Base-by-base conservation (phyloP, 139 green algal genomes). In the Coelastrella sp. region DNA sequence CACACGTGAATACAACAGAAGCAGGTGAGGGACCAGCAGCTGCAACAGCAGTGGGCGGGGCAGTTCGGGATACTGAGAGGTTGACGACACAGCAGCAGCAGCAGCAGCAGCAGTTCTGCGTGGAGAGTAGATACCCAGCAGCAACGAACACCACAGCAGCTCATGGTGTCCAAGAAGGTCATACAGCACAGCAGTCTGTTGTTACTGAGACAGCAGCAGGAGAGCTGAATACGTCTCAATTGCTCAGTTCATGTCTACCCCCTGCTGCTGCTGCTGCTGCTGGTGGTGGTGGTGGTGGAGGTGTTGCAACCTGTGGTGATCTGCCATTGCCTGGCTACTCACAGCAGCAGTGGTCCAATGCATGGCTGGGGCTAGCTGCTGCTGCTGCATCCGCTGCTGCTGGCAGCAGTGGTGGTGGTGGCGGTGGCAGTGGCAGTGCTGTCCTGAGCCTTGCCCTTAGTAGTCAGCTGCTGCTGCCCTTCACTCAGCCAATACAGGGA, bases 331-430 rank as follows among this genome's bases (percentile, higher is more conserved):
- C 19, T 38, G 38, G 27, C 23, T 38, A 38, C 5, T 77, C 32
- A 77, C 68, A 79, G 32, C 43, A 63, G 41, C 45, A 35, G 5
- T 76, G 21, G n/a, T n/a, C n/a, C n/a, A n/a, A n/a, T n/a, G n/a
- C n/a, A n/a, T n/a, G n/a, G n/a, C n/a, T n/a, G n/a, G n/a, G n/a
- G n/a, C n/a, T n/a, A 41, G n/a, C 62, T 40, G 62, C 62, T 69
- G 62, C 8, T 69, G 62, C 17, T n/a, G 19, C 17, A 23, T 15
- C 57, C 23, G 57, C 19, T 30, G 57, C 57, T 30, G 57, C 57
- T 32, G 57, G 17, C 27, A n/a, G 21, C 57, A 34, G 57, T 66
- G 57, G 23, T n/a, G 13, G 57, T 6, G 11, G 19, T n/a, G 15
- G 15, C 13, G 23, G 2, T 69, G 62, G 27, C 9, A 23, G 62